phyloP scores from a whole-genome alignment of 306 rosid genomes.

The Ammopiptanthus mongolicus region DNA sequence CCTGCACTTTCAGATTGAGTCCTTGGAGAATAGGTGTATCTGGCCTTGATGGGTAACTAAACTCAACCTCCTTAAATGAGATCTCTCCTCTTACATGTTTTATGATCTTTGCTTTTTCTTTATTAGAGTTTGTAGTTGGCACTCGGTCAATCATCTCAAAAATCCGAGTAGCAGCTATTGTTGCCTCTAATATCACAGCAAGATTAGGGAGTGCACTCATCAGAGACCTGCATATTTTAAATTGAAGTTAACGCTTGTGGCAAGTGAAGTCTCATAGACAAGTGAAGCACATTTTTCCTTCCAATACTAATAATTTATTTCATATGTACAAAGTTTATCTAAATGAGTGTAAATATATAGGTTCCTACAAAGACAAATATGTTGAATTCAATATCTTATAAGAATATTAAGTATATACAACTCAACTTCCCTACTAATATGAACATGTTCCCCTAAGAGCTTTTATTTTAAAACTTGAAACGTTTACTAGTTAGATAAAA shows the following conservation, averaged over 20 bases:
- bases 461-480: neutral
- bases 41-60: conserved; percentile 76
- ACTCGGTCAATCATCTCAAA: conserved; percentile 47
- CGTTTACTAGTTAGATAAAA: neutral
- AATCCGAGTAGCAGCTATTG: conserved; percentile 44
- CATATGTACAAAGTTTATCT: neutral
- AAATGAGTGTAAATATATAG: neutral
- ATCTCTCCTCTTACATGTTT: conserved; percentile 49
- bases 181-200: conserved; percentile 49
- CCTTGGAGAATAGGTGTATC: conserved; percentile 60
- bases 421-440: neutral
- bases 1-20: conserved; percentile 50
- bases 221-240: conserved; percentile 40
- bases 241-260: neutral
- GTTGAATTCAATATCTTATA: neutral
- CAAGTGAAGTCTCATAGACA: neutral
- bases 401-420: neutral
- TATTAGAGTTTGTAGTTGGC: conserved; percentile 26
- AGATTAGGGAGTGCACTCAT: conserved; percentile 78
- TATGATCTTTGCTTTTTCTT: conserved; percentile 41
- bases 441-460: neutral
- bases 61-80: conserved; percentile 50
- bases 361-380: neutral
- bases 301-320: neutral
- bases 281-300: neutral